Base-by-base conservation (phyloP, 805 yeast species). In the Cephaloascus fragrans region DNA sequence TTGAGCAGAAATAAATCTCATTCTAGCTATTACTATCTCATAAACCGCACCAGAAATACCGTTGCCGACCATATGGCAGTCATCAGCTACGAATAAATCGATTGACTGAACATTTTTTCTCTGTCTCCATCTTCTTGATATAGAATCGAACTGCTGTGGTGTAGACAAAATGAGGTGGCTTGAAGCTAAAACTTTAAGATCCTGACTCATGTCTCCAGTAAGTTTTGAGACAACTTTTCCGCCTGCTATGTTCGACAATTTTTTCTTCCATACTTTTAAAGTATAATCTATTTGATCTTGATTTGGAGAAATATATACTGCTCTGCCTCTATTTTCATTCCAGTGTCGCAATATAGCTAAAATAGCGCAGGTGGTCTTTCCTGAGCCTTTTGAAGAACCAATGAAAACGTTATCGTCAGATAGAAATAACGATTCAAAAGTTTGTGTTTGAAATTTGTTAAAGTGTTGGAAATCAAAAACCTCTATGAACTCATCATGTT, bases 101-200 rank as follows among this genome's bases (percentile, higher is more conserved):
- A 90, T 73, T 0, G 73, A 53, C 43, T 81, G 86, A 4, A 90
- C 64, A 2, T 77, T 77, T 46, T 74, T 77, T 40, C 94, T 68
- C 45, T 79, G 83, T 47, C 80, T 80, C 97, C 97, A 89, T 36
- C 88, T 68, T 44, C 90, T 73, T 0, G 95, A 75, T 1, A 88
- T 49, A 3, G 64, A 46, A 44, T 85, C 89, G 64, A 87, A 83
- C 44, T 85, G 90, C 18, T 62, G 67, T 0, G 96, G 95, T 0
- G 97, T 87, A 3, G 86, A 76, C 12, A 90, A 56, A 15, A 86
- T 59, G 38, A 90, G 56, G 53, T 88, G 90, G 40, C 77, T 73
- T 23, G 64, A 61, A 1, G 77, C 77, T 4, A 88, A 48, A 3
- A 76, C 47, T 37, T 67, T 63, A 41, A 80, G 50, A 50, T 88